phyloP scores from a whole-genome alignment of 306 rosid species.

The Vigna radiata region DNA sequence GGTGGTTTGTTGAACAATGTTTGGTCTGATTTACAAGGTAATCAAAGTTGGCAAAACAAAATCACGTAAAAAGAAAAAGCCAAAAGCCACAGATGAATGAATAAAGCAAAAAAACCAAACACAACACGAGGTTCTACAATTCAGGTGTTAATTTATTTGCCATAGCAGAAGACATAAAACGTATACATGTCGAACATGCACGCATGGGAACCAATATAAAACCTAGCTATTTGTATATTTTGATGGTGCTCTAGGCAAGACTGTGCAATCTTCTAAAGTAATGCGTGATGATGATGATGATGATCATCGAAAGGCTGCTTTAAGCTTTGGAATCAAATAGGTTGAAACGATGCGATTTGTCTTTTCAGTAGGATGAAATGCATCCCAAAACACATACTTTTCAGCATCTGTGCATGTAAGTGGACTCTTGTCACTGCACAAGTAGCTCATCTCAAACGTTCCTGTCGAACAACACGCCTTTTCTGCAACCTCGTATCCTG shows the following conservation, averaged over 20 bases:
- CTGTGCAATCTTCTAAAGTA: neutral
- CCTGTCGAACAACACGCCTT: conserved; percentile 54
- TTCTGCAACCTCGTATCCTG: conserved; percentile 47
- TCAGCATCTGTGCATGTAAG: conserved; percentile 47
- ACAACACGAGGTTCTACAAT: neutral
- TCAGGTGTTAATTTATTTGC: neutral
- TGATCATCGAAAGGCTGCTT: conserved; percentile 29
- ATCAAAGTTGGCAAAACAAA: too few relatives aligned
- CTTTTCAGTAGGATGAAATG: conserved; percentile 54
- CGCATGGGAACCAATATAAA: neutral
- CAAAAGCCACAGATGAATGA: neutral
- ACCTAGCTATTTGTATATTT: neutral
- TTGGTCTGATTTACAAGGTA: too few relatives aligned
- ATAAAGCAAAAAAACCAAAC: neutral
- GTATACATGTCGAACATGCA: neutral
- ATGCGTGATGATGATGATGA: too few relatives aligned
- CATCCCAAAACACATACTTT: conserved; percentile 59
- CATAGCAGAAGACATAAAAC: neutral
- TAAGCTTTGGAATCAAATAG: conserved; percentile 37
- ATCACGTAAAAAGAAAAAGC: too few relatives aligned
- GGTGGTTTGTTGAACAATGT: too few relatives aligned
- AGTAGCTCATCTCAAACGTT: conserved; percentile 54
- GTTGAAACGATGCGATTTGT: conserved; percentile 41
- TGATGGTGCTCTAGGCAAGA: neutral
- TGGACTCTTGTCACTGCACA: conserved; percentile 49